A percentile compares a stretch with the other conserved stretches of the same genome.
These are phyloP conservation scores for Pseudogymnoascus sp. DNA, from an alignment of 2,329 filamentous ascomycete genomes.

Conservation along the genomic window DNA sequence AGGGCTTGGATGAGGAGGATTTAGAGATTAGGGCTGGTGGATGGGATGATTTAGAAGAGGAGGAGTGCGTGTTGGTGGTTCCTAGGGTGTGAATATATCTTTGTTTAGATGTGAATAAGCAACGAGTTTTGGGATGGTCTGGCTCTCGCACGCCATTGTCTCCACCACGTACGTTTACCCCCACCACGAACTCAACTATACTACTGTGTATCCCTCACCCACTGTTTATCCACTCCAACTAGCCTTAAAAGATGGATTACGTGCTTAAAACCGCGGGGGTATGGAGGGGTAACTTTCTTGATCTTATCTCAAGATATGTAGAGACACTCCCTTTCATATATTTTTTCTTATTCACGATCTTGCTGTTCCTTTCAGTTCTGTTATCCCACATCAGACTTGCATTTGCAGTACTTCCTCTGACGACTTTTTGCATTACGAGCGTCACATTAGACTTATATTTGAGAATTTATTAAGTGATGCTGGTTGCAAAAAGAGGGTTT, in stretches of 20 bases:
- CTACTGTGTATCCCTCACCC: neutral
- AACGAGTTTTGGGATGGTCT: neutral
- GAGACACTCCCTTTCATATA: neutral
- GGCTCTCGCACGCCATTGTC: constrained; percentile 1
- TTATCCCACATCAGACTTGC: neutral
- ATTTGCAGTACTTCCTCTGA: neutral
- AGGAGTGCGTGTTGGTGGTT: neutral
- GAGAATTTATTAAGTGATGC: neutral
- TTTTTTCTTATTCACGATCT: neutral
- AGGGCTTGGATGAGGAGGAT: neutral
- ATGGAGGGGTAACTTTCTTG: constrained; percentile 8
- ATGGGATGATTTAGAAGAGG: neutral
- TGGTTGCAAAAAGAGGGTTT: neutral
- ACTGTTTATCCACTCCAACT: neutral
- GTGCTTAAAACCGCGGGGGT: neutral
- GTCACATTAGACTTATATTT: neutral
- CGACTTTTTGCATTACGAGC: neutral
- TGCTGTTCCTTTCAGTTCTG: neutral
- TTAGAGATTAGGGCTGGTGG: neutral
- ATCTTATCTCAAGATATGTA: constrained; percentile 5
- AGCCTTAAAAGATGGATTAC: neutral
- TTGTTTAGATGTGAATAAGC: neutral
- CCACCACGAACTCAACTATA: neutral
- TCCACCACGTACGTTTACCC: neutral
- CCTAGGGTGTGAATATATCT: neutral